A percentile compares a stretch with the other conserved stretches of the same genome.
Evolutionary conservation across 148 eudicot species (phyloP).

Genomic region (Tetragonia tetragonoides): DNA sequence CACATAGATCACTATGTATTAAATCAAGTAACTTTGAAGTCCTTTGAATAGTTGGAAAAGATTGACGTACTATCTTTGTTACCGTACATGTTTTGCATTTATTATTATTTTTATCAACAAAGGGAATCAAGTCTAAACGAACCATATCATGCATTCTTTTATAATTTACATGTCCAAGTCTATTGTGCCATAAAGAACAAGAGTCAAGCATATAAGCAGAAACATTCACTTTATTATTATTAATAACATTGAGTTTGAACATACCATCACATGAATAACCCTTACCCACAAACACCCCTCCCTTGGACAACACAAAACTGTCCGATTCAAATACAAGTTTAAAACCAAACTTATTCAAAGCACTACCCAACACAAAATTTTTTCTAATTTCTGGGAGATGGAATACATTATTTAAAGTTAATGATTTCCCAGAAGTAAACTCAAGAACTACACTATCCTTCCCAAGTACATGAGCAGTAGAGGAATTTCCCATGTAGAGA

Average conservation of each 20-base stretch:
- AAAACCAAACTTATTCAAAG: too few species aligned
- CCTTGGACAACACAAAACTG: not conserved
- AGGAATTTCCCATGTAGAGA: not conserved
- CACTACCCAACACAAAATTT: not conserved
- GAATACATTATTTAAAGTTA: not conserved
- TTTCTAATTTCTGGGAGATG: not conserved
- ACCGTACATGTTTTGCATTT: too few species aligned
- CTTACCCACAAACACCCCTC: too few species aligned
- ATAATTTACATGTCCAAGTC: too few species aligned
- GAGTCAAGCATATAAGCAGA: too few species aligned
- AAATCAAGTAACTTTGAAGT: not conserved
- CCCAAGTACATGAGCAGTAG: not conserved
- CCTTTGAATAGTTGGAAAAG: too few species aligned
- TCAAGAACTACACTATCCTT: not conserved
- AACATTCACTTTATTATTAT: too few species aligned
- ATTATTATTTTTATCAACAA: too few species aligned
- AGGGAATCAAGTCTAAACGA: too few species aligned
- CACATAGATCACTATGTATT: not conserved
- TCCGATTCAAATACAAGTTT: not conserved
- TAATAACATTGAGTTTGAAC: not conserved
- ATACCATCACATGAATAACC: not conserved
- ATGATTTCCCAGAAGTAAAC: not conserved
- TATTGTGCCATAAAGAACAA: too few species aligned
- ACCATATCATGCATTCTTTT: too few species aligned
- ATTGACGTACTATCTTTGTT: too few species aligned